A percentile compares a stretch with the other conserved stretches of the same genome.
phyloP scores from a whole-genome alignment of 257 asterid genomes.

The Primulina eburnea region DNA sequence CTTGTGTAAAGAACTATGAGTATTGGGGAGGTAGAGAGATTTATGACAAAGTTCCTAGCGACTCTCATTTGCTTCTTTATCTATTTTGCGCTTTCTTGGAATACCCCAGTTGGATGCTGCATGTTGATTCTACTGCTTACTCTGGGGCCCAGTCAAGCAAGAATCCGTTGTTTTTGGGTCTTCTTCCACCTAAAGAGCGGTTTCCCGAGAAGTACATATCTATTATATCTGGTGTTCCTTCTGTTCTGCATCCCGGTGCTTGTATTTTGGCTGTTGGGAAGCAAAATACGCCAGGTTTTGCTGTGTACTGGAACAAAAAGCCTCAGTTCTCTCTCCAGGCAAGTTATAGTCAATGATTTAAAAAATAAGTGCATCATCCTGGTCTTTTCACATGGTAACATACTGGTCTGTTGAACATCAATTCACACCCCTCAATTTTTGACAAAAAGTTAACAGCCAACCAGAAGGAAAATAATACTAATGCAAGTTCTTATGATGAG shows the following conservation, averaged over 20 bases:
- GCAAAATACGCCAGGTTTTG: slow-evolving; percentile 82
- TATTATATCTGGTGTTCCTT: slow-evolving; percentile 72
- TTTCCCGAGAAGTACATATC: slow-evolving; percentile 91
- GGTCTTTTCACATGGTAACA: slow-evolving; percentile 11
- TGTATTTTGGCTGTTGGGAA: slow-evolving; percentile 83
- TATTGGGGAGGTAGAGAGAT: slow-evolving; percentile 79
- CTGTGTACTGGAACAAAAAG: slow-evolving; percentile 86
- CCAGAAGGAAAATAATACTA: neutral
- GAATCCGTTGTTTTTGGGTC: slow-evolving; percentile 88
- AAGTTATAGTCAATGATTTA: slow-evolving; percentile 28
- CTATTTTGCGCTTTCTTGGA: slow-evolving; percentile 93
- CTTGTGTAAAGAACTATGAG: slow-evolving; percentile 89
- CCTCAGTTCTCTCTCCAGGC: slow-evolving; percentile 95
- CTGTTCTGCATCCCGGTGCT: slow-evolving; percentile 92
- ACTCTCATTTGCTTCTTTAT: slow-evolving; percentile 85
- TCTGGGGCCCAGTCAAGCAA: slow-evolving; percentile 83
- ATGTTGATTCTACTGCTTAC: slow-evolving; percentile 76
- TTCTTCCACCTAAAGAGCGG: slow-evolving; percentile 86
- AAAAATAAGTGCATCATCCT: slow-evolving; percentile 11
- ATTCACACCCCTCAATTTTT: neutral
- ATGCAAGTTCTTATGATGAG: slow-evolving; percentile 1
- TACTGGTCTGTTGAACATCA: too few relatives aligned
- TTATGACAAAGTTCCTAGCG: slow-evolving; percentile 74
- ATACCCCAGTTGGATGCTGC: slow-evolving; percentile 96
- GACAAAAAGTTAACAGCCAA: neutral